phyloP scores from a whole-genome alignment of 2,329 filamentous ascomycete genomes.

The Nigrospora osmanthi region DNA sequence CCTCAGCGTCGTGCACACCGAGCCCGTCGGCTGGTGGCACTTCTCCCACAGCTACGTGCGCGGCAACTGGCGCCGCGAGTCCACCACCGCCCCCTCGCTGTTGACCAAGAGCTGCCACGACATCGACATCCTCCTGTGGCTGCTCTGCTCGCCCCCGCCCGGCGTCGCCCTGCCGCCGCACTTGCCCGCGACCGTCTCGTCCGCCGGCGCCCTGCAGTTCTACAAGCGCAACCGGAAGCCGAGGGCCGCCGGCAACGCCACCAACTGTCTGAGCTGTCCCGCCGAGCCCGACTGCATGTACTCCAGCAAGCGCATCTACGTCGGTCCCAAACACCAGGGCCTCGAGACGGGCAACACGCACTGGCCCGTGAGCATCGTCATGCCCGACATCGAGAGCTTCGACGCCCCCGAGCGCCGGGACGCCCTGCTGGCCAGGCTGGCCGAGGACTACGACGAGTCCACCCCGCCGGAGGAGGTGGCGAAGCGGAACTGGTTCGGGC shows the following conservation, averaged over 20 bases:
- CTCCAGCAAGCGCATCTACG: constrained; percentile 77
- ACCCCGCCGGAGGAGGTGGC: constrained; percentile 40
- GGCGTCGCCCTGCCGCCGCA: constrained; percentile 48
- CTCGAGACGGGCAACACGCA: constrained; percentile 57
- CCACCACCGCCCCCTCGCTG: constrained; percentile 68
- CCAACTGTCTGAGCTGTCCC: constrained; percentile 80
- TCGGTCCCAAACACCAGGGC: constrained; percentile 53
- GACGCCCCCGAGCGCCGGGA: constrained; percentile 31
- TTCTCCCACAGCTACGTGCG: constrained; percentile 86
- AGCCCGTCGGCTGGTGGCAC: constrained; percentile 95
- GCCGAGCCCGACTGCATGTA: constrained; percentile 72
- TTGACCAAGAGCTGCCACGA: constrained; percentile 96
- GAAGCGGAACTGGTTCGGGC: constrained; percentile 69
- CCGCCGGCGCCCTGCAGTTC: constrained; percentile 67
- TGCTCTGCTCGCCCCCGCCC: constrained; percentile 66
- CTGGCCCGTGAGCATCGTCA: constrained; percentile 87
- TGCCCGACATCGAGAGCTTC: constrained; percentile 83
- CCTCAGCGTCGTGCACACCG: constrained; percentile 80
- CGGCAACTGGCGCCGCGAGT: constrained; percentile 87
- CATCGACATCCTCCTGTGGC: constrained; percentile 86
- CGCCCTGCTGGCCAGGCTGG: constrained; percentile 25
- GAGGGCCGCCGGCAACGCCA: constrained; percentile 61
- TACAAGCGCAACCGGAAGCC: constrained; percentile 76
- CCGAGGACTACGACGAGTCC: constrained; percentile 44
- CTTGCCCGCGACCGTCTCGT: constrained; percentile 67